phyloP scores from a whole-genome alignment of 352 stramenopile species.

The Globisporangium barbulae region DNA sequence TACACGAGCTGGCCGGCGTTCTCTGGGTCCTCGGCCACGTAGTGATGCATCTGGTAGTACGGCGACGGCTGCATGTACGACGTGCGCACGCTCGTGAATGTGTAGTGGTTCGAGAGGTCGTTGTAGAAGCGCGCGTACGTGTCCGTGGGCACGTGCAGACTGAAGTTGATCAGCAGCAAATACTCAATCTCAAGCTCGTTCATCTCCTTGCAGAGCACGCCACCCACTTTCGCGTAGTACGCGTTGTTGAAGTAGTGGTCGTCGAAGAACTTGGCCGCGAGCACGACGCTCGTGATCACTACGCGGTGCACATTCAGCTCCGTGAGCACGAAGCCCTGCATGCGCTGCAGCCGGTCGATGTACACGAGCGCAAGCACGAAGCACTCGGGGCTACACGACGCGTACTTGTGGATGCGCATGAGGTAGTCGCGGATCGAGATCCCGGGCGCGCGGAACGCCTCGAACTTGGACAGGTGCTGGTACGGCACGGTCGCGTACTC shows the following conservation, averaged over 20 bases:
- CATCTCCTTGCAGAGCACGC: conserved; percentile 92
- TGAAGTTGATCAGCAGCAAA: conserved; percentile 98
- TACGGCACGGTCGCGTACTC: conserved; percentile 57
- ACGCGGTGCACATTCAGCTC: conserved; percentile 98
- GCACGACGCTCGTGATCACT: conserved; percentile 96
- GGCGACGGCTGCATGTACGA: conserved; percentile 29
- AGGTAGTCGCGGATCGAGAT: conserved; percentile 87
- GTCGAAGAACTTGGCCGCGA: conserved; percentile 99
- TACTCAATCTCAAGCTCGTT: conserved; percentile 98
- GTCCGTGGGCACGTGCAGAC: conserved; percentile 91
- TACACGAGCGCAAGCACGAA: conserved; percentile 99
- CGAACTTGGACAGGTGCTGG: conserved; percentile 75
- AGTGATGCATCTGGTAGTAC: conserved; percentile 62
- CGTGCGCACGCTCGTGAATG: conserved; percentile 57
- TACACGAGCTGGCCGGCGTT: conserved; percentile 75
- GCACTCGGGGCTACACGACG: conserved; percentile 97
- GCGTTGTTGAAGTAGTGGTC: conserved; percentile 99
- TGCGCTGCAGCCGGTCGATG: conserved; percentile 97
- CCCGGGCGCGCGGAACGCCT: conserved; percentile 75
- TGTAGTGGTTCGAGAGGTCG: conserved; percentile 85
- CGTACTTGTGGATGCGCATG: conserved; percentile 96
- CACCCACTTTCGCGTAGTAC: conserved; percentile 98
- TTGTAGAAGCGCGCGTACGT: conserved; percentile 92
- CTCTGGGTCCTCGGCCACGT: conserved; percentile 57
- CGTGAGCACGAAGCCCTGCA: conserved; percentile 95